Percentiles rank a stretch among this genome's conserved stretches.
Conservation (phyloP, 2,329 filamentous ascomycete genomes). For the Fusarium sp. region DNA sequence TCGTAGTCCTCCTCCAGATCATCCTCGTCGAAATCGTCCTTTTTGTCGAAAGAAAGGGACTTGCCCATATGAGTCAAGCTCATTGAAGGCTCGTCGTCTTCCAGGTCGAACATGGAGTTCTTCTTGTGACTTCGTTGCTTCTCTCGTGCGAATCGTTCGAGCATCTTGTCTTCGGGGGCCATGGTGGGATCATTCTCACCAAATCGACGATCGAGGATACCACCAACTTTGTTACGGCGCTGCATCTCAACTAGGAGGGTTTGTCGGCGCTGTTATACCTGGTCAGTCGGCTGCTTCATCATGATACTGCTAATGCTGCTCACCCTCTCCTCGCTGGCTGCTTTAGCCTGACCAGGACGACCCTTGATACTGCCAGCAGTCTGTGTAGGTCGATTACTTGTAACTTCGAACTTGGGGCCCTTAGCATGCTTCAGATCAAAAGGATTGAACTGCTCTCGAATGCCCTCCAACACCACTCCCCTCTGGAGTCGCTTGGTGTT, state of each 20-base stretch:
- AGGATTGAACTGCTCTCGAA: conserved; percentile 97
- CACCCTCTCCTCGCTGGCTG: conserved; percentile 86
- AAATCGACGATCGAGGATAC: conserved; percentile 91
- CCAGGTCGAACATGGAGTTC: conserved; percentile 87
- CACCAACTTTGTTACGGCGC: conserved; percentile 88
- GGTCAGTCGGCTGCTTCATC: conserved; percentile 25
- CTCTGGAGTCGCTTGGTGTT: conserved; percentile 81
- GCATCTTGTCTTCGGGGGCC: conserved; percentile 91
- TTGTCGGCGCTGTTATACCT: conserved; percentile 71
- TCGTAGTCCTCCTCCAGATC: conserved; percentile 75
- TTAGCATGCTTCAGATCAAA: conserved; percentile 91
- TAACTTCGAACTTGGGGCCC: conserved; percentile 87
- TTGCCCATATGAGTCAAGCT: conserved; percentile 87
- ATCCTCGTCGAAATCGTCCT: conserved; percentile 84
- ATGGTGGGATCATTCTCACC: conserved; percentile 95
- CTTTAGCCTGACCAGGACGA: conserved; percentile 86
- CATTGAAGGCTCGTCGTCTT: conserved; percentile 75
- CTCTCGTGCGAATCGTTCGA: conserved; percentile 90
- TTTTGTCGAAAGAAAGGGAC: conserved; percentile 73
- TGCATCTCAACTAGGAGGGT: conserved; percentile 93
- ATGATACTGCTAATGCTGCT: conserved; percentile 44
- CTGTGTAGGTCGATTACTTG: conserved; percentile 71
- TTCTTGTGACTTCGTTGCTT: conserved; percentile 84
- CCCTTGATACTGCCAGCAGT: conserved; percentile 73
- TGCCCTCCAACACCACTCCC: conserved; percentile 82